Conservation (phyloP, 2,329 filamentous ascomycete genomes). For the Verticillium isaacii region DNA sequence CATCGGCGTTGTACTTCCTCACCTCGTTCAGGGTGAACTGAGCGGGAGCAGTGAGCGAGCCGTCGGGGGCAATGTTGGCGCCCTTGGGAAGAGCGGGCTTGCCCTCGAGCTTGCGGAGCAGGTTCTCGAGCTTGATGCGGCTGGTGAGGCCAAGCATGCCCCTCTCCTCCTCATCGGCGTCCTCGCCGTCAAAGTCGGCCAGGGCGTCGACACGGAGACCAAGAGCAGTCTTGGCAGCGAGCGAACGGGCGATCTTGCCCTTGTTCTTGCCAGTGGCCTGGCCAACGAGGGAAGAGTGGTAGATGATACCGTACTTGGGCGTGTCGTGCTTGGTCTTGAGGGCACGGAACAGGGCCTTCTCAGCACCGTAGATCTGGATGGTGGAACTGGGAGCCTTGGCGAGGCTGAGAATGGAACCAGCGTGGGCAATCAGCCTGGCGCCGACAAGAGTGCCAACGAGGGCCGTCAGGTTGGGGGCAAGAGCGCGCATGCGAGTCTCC, state of each 20-base stretch:
- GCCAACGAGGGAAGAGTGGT: conserved; percentile 88
- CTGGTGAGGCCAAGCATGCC: conserved; percentile 70
- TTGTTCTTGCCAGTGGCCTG: conserved; percentile 98
- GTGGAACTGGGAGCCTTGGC: conserved; percentile 94
- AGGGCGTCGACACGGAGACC: conserved; percentile 88
- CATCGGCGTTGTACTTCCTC: conserved; percentile 90
- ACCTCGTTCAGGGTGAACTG: conserved; percentile 93
- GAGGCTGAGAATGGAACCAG: conserved; percentile 88
- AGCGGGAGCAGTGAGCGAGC: conserved; percentile 56
- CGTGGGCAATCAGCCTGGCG: conserved; percentile 89
- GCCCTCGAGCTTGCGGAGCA: conserved; percentile 76
- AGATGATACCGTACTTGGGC: conserved; percentile 95
- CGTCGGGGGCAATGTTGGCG: conserved; percentile 69
- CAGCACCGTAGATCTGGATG: conserved; percentile 95
- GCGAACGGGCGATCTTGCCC: conserved; percentile 97
- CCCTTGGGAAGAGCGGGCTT: conserved; percentile 80
- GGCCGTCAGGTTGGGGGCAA: conserved; percentile 91
- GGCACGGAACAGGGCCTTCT: conserved; percentile 97
- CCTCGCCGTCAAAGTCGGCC: conserved; percentile 56
- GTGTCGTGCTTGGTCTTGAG: conserved; percentile 99
- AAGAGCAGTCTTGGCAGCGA: conserved; percentile 88
- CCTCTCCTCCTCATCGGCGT: conserved; percentile 84
- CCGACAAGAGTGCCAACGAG: conserved; percentile 92
- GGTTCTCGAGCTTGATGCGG: conserved; percentile 70
- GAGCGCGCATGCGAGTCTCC: conserved; percentile 89